Base-by-base conservation (phyloP, 805 yeast genomes). In the Candida khao-thaluensis region DNA sequence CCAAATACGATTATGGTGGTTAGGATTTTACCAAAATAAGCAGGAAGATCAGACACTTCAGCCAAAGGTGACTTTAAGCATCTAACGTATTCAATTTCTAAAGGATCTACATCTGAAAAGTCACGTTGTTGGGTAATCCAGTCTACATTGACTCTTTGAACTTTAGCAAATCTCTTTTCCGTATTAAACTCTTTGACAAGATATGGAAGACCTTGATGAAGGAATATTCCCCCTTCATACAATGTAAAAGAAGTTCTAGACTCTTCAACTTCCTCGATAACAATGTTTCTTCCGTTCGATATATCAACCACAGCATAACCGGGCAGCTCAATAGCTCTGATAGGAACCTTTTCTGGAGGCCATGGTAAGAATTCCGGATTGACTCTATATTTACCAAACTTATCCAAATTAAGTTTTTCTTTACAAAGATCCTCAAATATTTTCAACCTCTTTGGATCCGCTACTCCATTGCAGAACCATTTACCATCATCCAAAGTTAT, bases 111-210 rank as follows among this genome's bases (percentile, higher is more conserved):
- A 59, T 93, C 95, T 0, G 96, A 87, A 51, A 74, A 93, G 59
- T 93, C 99, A 40, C 99, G 68, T 56, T 91, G 98, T 33, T 74
- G 73, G 0, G 99, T 93, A 1, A 79, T 74, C 98, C 98, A 93
- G 47, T 91, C 96, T 11, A 93, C 99, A 52, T 83, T 82, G 0
- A 89, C 96, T 37, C 96, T 64, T 51, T 79, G 83, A 4, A 91
- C 96, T 43, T 81, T 83, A 1, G 98, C 98, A 60, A 64, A 85
- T 41, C 72, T 74, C n/a, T 77, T 83, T 27, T 86, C 87, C 0
- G 85, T 69, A 47, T 89, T 84, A 53, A 93, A 83, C 50, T 89
- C 95, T 35, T 83, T 74, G 0, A 93, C 93, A 28, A 93, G 59
- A 52, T 89, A 91, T 0, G 97, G 87, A 45, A 77, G 74, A 5